Evolutionary conservation across 1,284 basidiomycete genomes (phyloP).

Genomic region (Neolentinus lepideus): DNA sequence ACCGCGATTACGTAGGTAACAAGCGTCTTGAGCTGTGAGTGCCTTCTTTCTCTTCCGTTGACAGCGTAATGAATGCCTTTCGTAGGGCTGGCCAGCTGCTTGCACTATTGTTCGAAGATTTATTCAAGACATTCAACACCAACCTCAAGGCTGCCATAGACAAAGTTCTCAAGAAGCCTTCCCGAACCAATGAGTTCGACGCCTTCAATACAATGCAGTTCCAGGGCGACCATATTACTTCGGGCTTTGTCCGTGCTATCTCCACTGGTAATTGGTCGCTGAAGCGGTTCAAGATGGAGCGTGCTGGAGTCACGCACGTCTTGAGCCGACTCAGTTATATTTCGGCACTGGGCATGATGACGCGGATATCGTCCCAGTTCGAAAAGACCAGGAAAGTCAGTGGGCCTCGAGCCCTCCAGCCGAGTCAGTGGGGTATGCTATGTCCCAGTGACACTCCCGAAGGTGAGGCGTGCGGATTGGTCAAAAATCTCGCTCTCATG

Average conservation of each 20-base stretch:
- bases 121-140: constrained; percentile 98
- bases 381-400: constrained; percentile 99
- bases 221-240: constrained; percentile 91
- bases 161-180: constrained; percentile 96
- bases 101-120: constrained; percentile 93
- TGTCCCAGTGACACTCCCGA: constrained; percentile 99
- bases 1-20: constrained; percentile 99
- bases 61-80: background rate
- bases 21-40: constrained; percentile 95
- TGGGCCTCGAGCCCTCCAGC: constrained; percentile 94
- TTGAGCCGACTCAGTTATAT: constrained; percentile 94
- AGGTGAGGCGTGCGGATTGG: constrained; percentile 98
- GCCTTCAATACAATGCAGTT: constrained; percentile 93
- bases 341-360: constrained; percentile 99
- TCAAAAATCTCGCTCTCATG: constrained; percentile 99
- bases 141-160: constrained; percentile 97
- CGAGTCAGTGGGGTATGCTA: constrained; percentile 98
- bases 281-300: constrained; percentile 99
- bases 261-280: constrained; percentile 99
- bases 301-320: constrained; percentile 98
- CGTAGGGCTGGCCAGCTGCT: constrained; percentile 93
- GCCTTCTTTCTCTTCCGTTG: constrained; percentile 6
- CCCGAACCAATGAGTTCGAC: constrained; percentile 93
- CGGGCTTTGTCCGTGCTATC: constrained; percentile 96
- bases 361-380: constrained; percentile 96